Percentiles rank a stretch among this genome's conserved stretches.
Conservation (phyloP, 768 basidiomycete genomes). For the Psilocybe cubensis region DNA sequence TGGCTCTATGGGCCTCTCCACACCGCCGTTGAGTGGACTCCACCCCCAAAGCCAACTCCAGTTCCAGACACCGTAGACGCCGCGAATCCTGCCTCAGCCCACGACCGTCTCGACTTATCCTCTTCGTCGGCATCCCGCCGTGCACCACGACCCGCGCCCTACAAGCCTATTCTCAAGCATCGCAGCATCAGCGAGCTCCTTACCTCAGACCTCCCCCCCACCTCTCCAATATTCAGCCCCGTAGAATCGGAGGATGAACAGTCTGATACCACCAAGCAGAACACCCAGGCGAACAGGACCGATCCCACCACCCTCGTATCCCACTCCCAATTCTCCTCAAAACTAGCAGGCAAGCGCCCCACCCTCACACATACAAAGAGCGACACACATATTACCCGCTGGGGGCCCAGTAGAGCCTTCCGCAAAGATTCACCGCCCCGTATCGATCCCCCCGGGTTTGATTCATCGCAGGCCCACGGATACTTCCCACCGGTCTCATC, state of each 20-base stretch:
- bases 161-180: constrained; percentile 95
- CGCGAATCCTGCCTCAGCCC: constrained; percentile 41
- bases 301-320: constrained; percentile 12
- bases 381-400: constrained; percentile 77
- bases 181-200: constrained; percentile 92
- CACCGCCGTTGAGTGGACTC: constrained; percentile 86
- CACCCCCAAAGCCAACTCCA: constrained; percentile 58
- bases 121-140: constrained; percentile 19
- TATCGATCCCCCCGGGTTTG: constrained; percentile 43
- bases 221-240: constrained; percentile 65
- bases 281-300: constrained; percentile 15
- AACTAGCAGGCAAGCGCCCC: constrained; percentile 50
- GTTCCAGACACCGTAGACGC: constrained; percentile 39
- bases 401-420: constrained; percentile 50
- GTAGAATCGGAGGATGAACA: constrained; percentile 58
- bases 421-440: constrained; percentile 77
- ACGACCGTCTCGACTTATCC: constrained; percentile 57
- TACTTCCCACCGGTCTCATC: constrained; percentile 16
- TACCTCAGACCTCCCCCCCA: constrained; percentile 68
- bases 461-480: constrained; percentile 5
- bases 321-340: constrained; percentile 13
- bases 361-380: constrained; percentile 82
- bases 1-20: constrained; percentile 99
- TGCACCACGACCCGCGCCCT: constrained; percentile 26
- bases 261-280: constrained; percentile 23